Conservation (phyloP, 257 asterid species). For the Petunia secreta region DNA sequence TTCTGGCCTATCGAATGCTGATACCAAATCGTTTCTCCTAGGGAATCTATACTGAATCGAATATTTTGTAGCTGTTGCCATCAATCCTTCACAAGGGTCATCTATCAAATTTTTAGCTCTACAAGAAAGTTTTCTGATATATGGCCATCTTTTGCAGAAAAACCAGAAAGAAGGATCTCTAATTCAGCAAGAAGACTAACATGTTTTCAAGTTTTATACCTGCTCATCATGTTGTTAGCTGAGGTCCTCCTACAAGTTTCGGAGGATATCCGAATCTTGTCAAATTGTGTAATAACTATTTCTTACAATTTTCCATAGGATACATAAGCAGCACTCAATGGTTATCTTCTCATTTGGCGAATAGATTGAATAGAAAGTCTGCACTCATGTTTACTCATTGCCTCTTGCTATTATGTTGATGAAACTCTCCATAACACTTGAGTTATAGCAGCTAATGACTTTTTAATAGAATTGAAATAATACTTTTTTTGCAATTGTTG, state of each 20-base stretch:
- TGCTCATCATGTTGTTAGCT: not conserved
- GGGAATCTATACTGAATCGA: slow-evolving; percentile 11
- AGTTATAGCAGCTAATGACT: not conserved
- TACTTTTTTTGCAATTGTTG: no score
- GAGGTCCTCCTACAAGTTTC: not conserved
- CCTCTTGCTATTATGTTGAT: not conserved
- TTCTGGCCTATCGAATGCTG: not conserved
- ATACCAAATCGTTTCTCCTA: not conserved
- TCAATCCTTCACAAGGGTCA: not conserved
- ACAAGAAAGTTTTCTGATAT: slow-evolving; percentile 14
- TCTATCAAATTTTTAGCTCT: not conserved
- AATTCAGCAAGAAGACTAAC: slow-evolving; percentile 15
- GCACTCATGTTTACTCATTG: not conserved
- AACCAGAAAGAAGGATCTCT: slow-evolving; percentile 3
- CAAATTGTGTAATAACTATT: not conserved
- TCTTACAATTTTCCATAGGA: not conserved
- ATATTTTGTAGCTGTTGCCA: not conserved
- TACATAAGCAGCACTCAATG: not conserved
- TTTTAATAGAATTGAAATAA: not conserved
- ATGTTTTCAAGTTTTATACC: not conserved
- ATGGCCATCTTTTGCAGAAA: slow-evolving; percentile 1
- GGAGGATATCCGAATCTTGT: slow-evolving; percentile 13
- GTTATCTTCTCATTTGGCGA: slow-evolving; percentile 8
- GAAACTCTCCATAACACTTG: not conserved
- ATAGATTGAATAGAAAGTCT: slow-evolving; percentile 14